phyloP scores from a whole-genome alignment of 495 filamentous ascomycete genomes.

The Neurospora africana region DNA sequence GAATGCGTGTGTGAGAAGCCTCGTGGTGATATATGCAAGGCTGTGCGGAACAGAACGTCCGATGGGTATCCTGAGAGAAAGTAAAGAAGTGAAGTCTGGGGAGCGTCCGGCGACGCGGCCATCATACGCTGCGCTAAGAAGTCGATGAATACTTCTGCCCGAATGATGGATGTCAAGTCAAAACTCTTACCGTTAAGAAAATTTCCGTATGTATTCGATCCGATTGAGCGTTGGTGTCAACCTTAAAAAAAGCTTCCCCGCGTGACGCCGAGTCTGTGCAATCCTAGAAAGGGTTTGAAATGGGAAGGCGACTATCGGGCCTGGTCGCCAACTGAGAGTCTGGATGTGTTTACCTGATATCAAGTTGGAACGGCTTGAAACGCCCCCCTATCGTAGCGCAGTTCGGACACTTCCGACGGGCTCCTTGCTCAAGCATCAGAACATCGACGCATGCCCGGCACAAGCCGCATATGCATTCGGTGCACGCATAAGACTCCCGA shows the following conservation, averaged over 20 bases:
- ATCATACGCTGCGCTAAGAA: background rate
- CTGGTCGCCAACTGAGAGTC: background rate
- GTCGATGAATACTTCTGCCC: background rate
- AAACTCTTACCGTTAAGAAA: background rate
- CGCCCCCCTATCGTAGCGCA: conserved; percentile 57
- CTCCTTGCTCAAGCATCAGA: conserved; percentile 54
- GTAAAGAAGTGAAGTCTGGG: conserved; percentile 7
- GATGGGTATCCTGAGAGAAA: conserved; percentile 13
- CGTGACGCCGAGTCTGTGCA: background rate
- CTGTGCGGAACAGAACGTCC: background rate
- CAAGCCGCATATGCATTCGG: conserved; percentile 86
- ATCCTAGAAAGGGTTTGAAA: background rate
- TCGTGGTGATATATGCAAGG: background rate
- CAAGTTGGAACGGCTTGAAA: conserved; percentile 58
- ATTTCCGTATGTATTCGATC: background rate
- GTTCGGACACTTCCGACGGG: conserved; percentile 51
- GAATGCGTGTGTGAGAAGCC: background rate
- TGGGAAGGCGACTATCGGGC: background rate
- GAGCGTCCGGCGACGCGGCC: conserved; percentile 1
- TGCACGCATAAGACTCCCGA: conserved; percentile 79
- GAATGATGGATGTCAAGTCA: background rate
- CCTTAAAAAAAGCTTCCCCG: background rate
- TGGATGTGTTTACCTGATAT: conserved; percentile 38
- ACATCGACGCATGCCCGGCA: conserved; percentile 77
- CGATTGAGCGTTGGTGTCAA: background rate